Evolutionary conservation across 2,329 filamentous ascomycete species (phyloP).

Genomic region (Aspergillus vadensis): DNA sequence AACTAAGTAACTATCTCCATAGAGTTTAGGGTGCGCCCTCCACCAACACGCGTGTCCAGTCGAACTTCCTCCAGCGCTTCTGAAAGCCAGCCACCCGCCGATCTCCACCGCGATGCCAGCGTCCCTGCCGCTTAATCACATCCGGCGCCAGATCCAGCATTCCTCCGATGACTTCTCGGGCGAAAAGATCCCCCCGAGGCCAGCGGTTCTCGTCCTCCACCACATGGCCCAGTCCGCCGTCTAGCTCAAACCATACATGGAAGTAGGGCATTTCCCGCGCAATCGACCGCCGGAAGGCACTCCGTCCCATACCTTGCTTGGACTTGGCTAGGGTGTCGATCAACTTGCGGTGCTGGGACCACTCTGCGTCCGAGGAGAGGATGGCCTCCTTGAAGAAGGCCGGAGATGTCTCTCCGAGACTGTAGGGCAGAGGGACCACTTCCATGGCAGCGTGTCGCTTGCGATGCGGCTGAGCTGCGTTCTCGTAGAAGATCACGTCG

Average conservation of each 20-base stretch:
- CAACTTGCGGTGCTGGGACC: constrained; percentile 92
- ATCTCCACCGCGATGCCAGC: constrained; percentile 72
- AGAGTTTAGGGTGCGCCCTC: constrained; percentile 41
- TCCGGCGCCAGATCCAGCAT: constrained; percentile 84
- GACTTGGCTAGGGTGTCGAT: constrained; percentile 74
- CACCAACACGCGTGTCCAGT: constrained; percentile 72
- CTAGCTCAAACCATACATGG: constrained; percentile 91
- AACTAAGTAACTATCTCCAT: background rate
- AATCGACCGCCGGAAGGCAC: constrained; percentile 78
- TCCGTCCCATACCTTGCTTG: constrained; percentile 68
- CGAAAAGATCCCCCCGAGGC: constrained; percentile 91
- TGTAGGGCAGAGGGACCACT: constrained; percentile 84
- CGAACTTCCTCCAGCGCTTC: constrained; percentile 87
- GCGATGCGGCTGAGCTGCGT: constrained; percentile 78
- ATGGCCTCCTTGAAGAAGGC: constrained; percentile 97
- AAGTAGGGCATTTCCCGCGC: constrained; percentile 99
- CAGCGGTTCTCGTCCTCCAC: constrained; percentile 83
- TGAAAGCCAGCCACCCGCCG: constrained; percentile 73
- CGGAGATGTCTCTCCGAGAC: constrained; percentile 85
- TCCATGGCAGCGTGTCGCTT: constrained; percentile 83
- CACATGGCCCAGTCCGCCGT: constrained; percentile 89
- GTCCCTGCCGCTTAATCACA: constrained; percentile 84
- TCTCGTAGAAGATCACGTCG: constrained; percentile 96
- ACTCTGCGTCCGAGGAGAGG: constrained; percentile 83
- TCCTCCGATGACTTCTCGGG: constrained; percentile 85